Conservation (phyloP, 2,329 filamentous ascomycete genomes). For the Fusarium sp. region DNA sequence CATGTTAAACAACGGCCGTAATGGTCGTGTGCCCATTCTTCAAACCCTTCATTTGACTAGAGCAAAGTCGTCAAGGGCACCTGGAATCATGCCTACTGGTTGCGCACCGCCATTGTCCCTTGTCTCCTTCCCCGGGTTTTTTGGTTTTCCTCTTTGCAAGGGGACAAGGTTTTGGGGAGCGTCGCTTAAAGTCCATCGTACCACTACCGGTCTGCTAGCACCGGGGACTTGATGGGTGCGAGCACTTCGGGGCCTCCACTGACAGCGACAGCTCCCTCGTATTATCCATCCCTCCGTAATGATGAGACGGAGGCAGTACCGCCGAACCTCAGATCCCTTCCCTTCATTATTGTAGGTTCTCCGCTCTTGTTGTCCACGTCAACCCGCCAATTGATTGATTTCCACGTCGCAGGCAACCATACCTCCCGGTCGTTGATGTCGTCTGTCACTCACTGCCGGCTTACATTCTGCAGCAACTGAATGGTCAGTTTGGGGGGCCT, state of each 20-base stretch:
- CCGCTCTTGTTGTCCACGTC: not conserved
- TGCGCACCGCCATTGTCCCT: not conserved
- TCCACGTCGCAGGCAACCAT: not conserved
- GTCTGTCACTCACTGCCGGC: not conserved
- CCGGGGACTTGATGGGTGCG: constrained; percentile 8
- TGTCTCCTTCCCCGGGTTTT: constrained; percentile 34
- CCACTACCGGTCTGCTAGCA: constrained; percentile 9
- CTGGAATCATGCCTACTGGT: constrained; percentile 23
- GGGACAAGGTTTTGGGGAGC: constrained; percentile 14
- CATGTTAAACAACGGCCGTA: not conserved
- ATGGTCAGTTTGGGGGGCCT: constrained; percentile 1
- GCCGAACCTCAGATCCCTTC: not conserved
- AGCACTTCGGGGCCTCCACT: constrained; percentile 18
- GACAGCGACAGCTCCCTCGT: not conserved
- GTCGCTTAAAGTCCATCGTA: constrained; percentile 27
- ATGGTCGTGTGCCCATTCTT: constrained; percentile 22
- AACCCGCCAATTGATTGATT: not conserved
- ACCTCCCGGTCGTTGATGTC: not conserved
- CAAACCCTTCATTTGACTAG: constrained; percentile 6
- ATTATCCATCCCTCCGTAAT: not conserved
- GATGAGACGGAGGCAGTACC: not conserved
- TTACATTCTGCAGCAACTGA: constrained; percentile 9
- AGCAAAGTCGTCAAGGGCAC: not conserved
- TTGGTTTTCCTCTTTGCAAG: not conserved
- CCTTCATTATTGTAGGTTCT: not conserved